These are phyloP conservation scores for Eustoma russellianum DNA, from an alignment of 257 asterid species.

Conservation along the genomic window DNA sequence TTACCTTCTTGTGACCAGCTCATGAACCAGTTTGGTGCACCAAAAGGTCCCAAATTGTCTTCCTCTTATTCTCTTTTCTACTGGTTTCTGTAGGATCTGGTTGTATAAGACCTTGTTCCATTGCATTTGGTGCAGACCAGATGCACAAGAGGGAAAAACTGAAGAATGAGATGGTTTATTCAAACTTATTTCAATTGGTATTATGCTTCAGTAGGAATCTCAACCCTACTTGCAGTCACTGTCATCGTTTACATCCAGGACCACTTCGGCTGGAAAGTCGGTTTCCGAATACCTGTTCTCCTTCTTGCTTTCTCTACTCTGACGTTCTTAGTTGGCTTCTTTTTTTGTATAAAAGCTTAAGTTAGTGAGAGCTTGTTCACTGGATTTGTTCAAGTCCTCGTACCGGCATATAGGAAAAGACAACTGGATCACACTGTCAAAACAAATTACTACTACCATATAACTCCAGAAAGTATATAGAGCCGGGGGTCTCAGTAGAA, in stretches of 20 bases:
- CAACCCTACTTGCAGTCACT: conserved; percentile 6
- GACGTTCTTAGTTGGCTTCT: conserved; percentile 6
- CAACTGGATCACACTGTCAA: not conserved
- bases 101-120: conserved; percentile 17
- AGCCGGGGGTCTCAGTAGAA: no score
- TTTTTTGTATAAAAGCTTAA: conserved; percentile 11
- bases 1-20: not conserved
- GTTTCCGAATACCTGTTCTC: conserved; percentile 13
- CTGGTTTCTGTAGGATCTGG: conserved; percentile 12
- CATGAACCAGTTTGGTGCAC: not conserved
- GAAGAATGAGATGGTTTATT: conserved; percentile 2
- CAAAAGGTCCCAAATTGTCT: conserved; percentile 3
- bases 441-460: conserved; percentile 3
- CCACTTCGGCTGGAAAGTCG: conserved; percentile 16
- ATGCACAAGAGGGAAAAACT: conserved; percentile 4
- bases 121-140: conserved; percentile 14
- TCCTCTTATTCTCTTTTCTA: conserved; percentile 8
- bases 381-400: conserved; percentile 17
- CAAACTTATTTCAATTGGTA: conserved; percentile 13
- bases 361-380: conserved; percentile 10
- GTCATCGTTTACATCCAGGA: conserved; percentile 18
- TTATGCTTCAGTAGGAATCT: conserved; percentile 9
- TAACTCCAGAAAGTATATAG: not conserved
- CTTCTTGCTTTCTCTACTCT: conserved; percentile 13
- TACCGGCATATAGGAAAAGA: conserved; percentile 16